Percentiles rank a stretch among this genome's conserved stretches.
phyloP scores from a whole-genome alignment of 441 rosid species.

The Kokia cookei region DNA sequence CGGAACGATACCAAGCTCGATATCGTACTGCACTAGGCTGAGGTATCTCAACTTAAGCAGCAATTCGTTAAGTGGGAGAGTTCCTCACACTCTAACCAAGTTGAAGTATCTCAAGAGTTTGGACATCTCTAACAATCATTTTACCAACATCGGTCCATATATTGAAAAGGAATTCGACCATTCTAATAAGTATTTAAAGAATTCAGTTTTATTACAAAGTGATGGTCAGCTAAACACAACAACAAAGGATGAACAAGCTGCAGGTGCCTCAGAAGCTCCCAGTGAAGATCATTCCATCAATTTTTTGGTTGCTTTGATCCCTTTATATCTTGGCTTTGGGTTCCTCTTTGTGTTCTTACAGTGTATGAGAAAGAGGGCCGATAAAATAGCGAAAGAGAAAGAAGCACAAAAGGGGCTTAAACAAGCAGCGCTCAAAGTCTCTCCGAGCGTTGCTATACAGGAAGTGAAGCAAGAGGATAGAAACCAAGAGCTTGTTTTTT shows the following conservation, averaged over 20 bases:
- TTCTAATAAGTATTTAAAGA: background rate
- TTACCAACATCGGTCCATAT: background rate
- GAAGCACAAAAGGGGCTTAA: slow-evolving; percentile 20
- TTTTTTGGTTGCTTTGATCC: background rate
- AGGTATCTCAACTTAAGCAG: slow-evolving; percentile 27
- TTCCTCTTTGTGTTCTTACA: slow-evolving; percentile 16
- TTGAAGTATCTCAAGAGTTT: slow-evolving; percentile 24
- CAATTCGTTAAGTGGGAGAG: slow-evolving; percentile 30
- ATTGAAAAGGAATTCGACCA: background rate
- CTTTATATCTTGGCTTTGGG: slow-evolving; percentile 12
- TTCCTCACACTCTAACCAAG: slow-evolving; percentile 22
- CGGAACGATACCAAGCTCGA: slow-evolving; percentile 30
- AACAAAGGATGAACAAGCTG: background rate
- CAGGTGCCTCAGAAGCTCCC: background rate
- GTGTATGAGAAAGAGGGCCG: slow-evolving; percentile 13
- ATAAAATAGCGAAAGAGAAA: slow-evolving; percentile 16
- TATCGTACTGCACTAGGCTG: slow-evolving; percentile 23
- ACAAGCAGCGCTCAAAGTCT: slow-evolving; percentile 15
- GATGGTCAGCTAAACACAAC: background rate
- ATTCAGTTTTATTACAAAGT: background rate
- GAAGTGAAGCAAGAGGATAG: slow-evolving; percentile 23
- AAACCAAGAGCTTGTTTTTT: slow-evolving; percentile 38
- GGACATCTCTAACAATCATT: slow-evolving; percentile 34
- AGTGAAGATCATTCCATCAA: background rate
- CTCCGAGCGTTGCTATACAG: background rate